Evolutionary conservation across 139 green algal genomes (phyloP), one percentile per base, ranked within the genome.

Genomic region (Chara braunii): DNA sequence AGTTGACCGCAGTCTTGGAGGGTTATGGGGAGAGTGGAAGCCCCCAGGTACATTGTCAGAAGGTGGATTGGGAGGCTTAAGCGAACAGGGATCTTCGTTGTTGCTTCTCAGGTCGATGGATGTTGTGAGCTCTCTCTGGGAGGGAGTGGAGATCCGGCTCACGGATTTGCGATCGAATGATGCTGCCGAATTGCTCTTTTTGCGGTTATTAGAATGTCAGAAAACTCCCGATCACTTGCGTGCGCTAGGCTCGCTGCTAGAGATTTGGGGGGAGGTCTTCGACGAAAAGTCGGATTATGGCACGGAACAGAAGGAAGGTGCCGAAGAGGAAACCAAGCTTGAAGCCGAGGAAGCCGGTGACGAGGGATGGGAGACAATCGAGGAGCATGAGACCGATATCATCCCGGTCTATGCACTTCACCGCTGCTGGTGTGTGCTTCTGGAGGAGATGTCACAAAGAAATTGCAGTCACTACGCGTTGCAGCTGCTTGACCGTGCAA

Each of bases 51-150:
- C 18, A 18, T 48, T 18, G 40, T 23, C n/a, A n/a, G n/a, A n/a
- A n/a, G n/a, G n/a, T n/a, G n/a, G n/a, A n/a, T n/a, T n/a, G n/a
- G n/a, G n/a, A n/a, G n/a, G n/a, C n/a, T n/a, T n/a, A n/a, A n/a
- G n/a, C n/a, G n/a, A n/a, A n/a, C n/a, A n/a, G n/a, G n/a, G n/a
- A n/a, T n/a, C n/a, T n/a, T n/a, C n/a, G 40, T 30, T 62, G 36
- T 7, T 62, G 36, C 36, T 62, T 5, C 14, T 62, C 33, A 30
- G 53, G 53, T 62, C 53, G 6, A 35, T 35, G 53, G 53, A 62
- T 29, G 53, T 45, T 12, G 24, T 62, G 7, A 35, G 7, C 29
- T 7, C 53, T 14, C 23, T 30, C 53, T 62, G 53, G 53, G 33
- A 8, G 7, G 53, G 53, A 32, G 8, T 62, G 7, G 36, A 58